Evolutionary conservation across 805 yeast species (phyloP).

Genomic region (Spathaspora hagerdaliae): DNA sequence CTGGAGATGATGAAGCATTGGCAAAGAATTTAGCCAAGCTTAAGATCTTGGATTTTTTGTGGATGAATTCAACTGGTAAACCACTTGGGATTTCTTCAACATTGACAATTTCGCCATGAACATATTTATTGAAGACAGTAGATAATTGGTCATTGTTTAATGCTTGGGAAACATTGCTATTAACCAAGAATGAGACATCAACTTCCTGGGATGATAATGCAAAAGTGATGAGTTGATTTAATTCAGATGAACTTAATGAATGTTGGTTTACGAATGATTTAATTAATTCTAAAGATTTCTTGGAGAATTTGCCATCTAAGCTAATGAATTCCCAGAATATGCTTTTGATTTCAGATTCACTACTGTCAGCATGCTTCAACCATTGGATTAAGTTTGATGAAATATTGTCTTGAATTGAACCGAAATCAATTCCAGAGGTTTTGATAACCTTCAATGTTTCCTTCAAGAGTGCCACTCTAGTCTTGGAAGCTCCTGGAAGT

Average conservation of each 20-base stretch:
- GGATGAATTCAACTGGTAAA: conserved; percentile 16
- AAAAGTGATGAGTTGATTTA: conserved; percentile 29
- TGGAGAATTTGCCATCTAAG: conserved; percentile 29
- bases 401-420: conserved; percentile 29
- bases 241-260: conserved; percentile 17
- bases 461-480: conserved; percentile 27
- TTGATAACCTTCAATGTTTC: conserved; percentile 30
- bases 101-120: conserved; percentile 28
- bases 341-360: conserved; percentile 23
- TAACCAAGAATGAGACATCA: conserved; percentile 40
- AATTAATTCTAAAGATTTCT: conserved; percentile 30
- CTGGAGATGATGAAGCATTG: conserved; percentile 10
- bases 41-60: conserved; percentile 36
- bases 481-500: conserved; percentile 27
- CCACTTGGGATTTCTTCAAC: conserved; percentile 11
- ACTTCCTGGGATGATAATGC: conserved; percentile 33
- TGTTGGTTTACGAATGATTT: conserved; percentile 28
- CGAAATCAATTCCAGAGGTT: conserved; percentile 26
- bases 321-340: conserved; percentile 36
- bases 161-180: conserved; percentile 35
- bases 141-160: conserved; percentile 22
- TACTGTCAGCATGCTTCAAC: conserved; percentile 29
- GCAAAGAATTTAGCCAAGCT: conserved; percentile 37
- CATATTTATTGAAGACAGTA: conserved; percentile 28
- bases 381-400: conserved; percentile 34